A percentile compares a stretch with the other conserved stretches of the same genome.
These are phyloP conservation scores for Leccinum disarticulatum DNA, from an alignment of 768 basidiomycete genomes.

Conservation along the genomic window DNA sequence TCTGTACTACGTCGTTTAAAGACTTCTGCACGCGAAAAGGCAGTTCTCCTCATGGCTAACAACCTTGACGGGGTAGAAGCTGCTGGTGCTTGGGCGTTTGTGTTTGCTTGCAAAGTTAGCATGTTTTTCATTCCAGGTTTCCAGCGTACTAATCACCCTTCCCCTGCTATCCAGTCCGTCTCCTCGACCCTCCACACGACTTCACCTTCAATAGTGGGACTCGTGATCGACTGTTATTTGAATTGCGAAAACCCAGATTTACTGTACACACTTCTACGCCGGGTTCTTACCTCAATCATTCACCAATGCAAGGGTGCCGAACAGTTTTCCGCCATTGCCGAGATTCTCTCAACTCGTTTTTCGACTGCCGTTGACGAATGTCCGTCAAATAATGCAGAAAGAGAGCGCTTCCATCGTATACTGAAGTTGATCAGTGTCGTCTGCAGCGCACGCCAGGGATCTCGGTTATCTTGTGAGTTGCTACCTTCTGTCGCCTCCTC, in stretches of 20 bases:
- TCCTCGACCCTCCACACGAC: conserved; percentile 81
- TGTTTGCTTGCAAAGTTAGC: conserved; percentile 75
- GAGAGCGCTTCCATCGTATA: conserved; percentile 48
- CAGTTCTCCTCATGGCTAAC: conserved; percentile 54
- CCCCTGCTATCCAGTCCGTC: conserved; percentile 53
- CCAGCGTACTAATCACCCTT: neutral
- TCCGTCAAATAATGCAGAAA: conserved; percentile 7
- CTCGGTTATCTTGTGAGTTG: conserved; percentile 58
- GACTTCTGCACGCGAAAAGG: conserved; percentile 51
- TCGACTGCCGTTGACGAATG: conserved; percentile 11
- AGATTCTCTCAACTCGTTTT: conserved; percentile 49
- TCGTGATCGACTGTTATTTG: conserved; percentile 59
- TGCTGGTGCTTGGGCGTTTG: conserved; percentile 69
- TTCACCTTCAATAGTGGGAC: conserved; percentile 58
- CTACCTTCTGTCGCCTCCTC: neutral
- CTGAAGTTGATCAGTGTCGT: conserved; percentile 57
- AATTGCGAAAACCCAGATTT: conserved; percentile 37
- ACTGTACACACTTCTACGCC: conserved; percentile 60
- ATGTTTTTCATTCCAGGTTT: conserved; percentile 4
- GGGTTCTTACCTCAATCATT: conserved; percentile 74
- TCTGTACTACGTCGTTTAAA: too few species aligned
- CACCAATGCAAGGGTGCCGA: conserved; percentile 79
- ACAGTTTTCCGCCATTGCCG: conserved; percentile 57
- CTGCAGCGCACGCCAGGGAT: conserved; percentile 68
- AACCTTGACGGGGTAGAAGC: conserved; percentile 55